Base-by-base conservation (phyloP, 345 rosid genomes). In the Citrus reticulata region DNA sequence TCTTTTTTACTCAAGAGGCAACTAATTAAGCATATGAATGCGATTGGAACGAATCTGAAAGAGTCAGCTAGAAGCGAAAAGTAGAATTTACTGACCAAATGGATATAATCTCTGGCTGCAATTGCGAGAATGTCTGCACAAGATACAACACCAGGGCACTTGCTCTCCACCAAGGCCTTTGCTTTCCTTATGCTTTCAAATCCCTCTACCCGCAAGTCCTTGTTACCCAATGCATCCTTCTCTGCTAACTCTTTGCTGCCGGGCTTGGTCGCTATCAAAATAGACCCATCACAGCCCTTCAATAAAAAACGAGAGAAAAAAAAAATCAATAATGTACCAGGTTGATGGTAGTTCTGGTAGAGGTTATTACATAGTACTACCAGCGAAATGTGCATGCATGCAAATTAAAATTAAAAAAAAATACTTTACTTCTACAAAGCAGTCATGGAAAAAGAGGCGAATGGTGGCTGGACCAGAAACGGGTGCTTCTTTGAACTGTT, bases 391-490 rank as follows among this genome's bases (percentile, higher is more conserved):
- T 3, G 61, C 67, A 70, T 77, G 82, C 74, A 66, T 68, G 80
- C 42, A 73, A 72, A 46, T 16, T 34, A 4, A 66, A 54, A 16
- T 16, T 1, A 5, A 5, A 5, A 34, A 1, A 54, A 54, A 32
- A 46, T 54, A 55, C 35, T 30, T 81, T 77, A 95, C 98, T 81
- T 91, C 92, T 32, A 95, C 91, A 70, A 95, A 95, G 90, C 98
- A 95, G 88, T 95, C 98, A 20, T 95, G 98, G 89, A 95, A 95
- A 89, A 93, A 91, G 68, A 95, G 93, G 37, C 95, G 95, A 71
- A 95, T 89, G 59, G 98, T 92, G 84, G 98, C 97, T 2, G 98
- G 92, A 13, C 88, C 94, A 0, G 98, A 87, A 79, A 92, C 86
- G 0, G 98, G 98, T 2, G 84, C 77, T 83, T 89, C 91, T 81